Conservation (phyloP, 2,329 filamentous ascomycete species). For the Botrytis hyacinthi region DNA sequence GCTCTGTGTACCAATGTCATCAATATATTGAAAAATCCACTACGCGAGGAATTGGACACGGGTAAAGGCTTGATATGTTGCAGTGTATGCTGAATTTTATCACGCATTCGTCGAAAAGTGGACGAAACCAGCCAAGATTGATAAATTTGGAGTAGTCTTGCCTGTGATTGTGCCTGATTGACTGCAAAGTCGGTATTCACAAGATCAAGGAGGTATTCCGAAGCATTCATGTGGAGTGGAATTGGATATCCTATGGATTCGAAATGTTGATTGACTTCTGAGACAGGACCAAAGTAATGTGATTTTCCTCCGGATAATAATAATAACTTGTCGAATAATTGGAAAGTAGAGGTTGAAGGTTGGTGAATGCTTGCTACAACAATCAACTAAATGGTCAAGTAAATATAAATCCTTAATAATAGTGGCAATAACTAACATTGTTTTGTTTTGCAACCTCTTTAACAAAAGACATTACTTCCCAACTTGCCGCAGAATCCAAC, state of each 20-base stretch:
- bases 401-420: constrained; percentile 36
- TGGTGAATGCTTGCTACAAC: constrained; percentile 84
- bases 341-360: constrained; percentile 75
- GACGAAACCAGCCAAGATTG: constrained; percentile 53
- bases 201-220: constrained; percentile 75
- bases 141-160: constrained; percentile 54
- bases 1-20: constrained; percentile 71
- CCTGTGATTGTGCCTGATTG: constrained; percentile 47
- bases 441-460: constrained; percentile 32
- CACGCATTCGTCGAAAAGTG: constrained; percentile 39
- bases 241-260: constrained; percentile 57
- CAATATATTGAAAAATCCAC: constrained; percentile 45
- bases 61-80: constrained; percentile 24
- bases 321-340: constrained; percentile 76
- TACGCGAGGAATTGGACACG: constrained; percentile 33
- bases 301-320: constrained; percentile 69
- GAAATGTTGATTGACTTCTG: constrained; percentile 61
- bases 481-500: constrained; percentile 62
- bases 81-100: constrained; percentile 32
- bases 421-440: constrained; percentile 54
- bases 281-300: constrained; percentile 69
- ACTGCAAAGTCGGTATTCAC: constrained; percentile 73
- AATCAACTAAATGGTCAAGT: constrained; percentile 58
- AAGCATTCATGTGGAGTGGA: constrained; percentile 71
- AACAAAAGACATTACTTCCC: constrained; percentile 70